phyloP scores from a whole-genome alignment of 192 early-diverging fungal genomes.

The Coemansia sp. region DNA sequence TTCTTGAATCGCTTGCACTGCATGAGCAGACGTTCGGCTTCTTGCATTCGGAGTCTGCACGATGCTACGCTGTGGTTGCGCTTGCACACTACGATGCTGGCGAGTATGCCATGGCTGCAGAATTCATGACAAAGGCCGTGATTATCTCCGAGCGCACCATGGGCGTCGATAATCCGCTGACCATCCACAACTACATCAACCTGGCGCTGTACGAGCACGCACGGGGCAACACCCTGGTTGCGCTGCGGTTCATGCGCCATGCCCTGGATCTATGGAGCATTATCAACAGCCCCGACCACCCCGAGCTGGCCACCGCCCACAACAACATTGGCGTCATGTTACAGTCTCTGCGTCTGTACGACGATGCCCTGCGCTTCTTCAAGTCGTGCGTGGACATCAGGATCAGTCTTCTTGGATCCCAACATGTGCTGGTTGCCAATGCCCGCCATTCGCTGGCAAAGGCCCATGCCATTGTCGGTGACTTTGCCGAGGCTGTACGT shows the following conservation, averaged over 20 bases:
- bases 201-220: constrained; percentile 89
- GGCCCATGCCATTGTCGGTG: constrained; percentile 68
- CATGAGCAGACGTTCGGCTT: constrained; percentile 95
- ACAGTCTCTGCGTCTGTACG: constrained; percentile 65
- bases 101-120: constrained; percentile 63
- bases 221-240: constrained; percentile 63
- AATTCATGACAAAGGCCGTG: constrained; percentile 72
- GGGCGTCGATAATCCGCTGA: constrained; percentile 86
- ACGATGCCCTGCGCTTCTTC: constrained; percentile 67
- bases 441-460: constrained; percentile 77
- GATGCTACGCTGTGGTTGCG: constrained; percentile 79
- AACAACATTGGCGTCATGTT: constrained; percentile 70
- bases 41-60: constrained; percentile 86
- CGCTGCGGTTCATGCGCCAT: constrained; percentile 78
- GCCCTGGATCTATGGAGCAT: constrained; percentile 80
- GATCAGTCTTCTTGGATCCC: constrained; percentile 63
- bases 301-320: constrained; percentile 83
- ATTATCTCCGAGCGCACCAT: constrained; percentile 80
- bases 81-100: constrained; percentile 78
- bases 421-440: constrained; percentile 67
- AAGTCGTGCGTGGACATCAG: constrained; percentile 69
- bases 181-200: constrained; percentile 87
- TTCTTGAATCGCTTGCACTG: constrained; percentile 78
- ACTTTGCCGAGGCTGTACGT: constrained; percentile 74
- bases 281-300: constrained; percentile 72